These are phyloP conservation scores for Cryptococcus hybrid DNA, from an alignment of 1,284 basidiomycete genomes.

Conservation along the genomic window DNA sequence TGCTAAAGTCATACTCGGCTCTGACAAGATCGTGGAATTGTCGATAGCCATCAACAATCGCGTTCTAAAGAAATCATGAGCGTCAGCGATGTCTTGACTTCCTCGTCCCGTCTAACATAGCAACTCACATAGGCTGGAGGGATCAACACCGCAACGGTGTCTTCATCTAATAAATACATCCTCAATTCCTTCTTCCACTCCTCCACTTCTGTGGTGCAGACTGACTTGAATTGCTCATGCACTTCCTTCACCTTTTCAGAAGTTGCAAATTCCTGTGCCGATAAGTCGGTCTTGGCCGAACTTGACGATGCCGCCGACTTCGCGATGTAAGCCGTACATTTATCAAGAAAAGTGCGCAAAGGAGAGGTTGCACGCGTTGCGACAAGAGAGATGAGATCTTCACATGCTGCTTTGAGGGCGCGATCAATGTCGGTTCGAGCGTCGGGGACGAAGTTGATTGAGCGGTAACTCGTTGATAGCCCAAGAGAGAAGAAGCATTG, in stretches of 20 bases:
- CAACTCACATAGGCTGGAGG: conserved; percentile 62
- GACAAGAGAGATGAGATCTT: conserved; percentile 70
- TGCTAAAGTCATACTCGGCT: conserved; percentile 52
- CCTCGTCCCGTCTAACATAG: not conserved
- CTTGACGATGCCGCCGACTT: conserved; percentile 15
- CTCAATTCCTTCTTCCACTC: conserved; percentile 58
- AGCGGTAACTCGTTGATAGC: conserved; percentile 45
- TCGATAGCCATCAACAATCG: conserved; percentile 69
- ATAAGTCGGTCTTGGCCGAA: conserved; percentile 49
- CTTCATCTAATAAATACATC: conserved; percentile 73
- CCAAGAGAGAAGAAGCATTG: conserved; percentile 63
- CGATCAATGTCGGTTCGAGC: conserved; percentile 72
- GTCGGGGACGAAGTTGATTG: conserved; percentile 36
- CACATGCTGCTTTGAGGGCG: conserved; percentile 75
- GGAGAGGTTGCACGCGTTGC: conserved; percentile 56
- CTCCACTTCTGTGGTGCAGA: conserved; percentile 57
- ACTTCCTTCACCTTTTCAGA: conserved; percentile 51
- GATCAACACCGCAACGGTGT: conserved; percentile 71
- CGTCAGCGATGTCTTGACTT: no score
- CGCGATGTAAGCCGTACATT: conserved; percentile 50
- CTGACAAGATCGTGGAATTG: conserved; percentile 60
- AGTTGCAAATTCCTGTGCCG: conserved; percentile 55
- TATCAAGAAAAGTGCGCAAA: conserved; percentile 61
- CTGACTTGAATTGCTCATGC: conserved; percentile 58
- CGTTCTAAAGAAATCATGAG: conserved; percentile 45